Evolutionary conservation across 768 basidiomycete genomes (phyloP).

Genomic region (Russula foetens): DNA sequence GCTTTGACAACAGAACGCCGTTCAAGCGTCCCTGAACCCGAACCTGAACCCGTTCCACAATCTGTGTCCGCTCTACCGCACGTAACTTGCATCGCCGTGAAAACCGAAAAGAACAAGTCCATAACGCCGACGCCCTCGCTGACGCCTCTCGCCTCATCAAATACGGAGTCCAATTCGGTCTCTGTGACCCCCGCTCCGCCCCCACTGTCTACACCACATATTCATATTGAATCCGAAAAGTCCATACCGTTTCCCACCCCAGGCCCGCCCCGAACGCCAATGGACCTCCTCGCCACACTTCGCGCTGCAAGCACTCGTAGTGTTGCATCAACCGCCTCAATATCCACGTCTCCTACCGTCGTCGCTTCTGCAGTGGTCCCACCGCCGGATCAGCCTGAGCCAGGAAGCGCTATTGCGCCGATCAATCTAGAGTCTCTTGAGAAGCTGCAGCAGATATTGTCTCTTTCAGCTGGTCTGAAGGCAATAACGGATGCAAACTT

Average conservation of each 20-base stretch:
- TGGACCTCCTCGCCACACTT: conserved; percentile 2
- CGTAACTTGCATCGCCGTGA: neutral
- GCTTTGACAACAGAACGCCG: neutral
- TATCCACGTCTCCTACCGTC: neutral
- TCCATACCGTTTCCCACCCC: neutral
- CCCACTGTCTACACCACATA: neutral
- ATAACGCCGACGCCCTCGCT: conserved; percentile 7
- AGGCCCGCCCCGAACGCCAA: neutral
- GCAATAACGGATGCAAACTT: neutral
- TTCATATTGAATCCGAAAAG: conserved; percentile 1
- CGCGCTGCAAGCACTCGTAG: neutral
- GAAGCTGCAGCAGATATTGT: conserved; percentile 4
- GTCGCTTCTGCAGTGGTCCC: neutral
- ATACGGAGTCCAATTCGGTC: neutral
- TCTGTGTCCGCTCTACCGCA: neutral
- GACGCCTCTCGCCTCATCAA: neutral
- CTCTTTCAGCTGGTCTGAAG: conserved; percentile 1
- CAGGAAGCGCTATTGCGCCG: neutral
- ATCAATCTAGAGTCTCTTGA: conserved; percentile 9
- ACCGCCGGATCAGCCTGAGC: neutral
- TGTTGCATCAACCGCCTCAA: neutral
- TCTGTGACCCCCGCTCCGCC: neutral
- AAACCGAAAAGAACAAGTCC: neutral
- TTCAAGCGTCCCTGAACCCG: neutral
- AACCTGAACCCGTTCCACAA: neutral